Evolutionary conservation across 73 alveolate genomes (phyloP).

Genomic region (Breviolum minutum): DNA sequence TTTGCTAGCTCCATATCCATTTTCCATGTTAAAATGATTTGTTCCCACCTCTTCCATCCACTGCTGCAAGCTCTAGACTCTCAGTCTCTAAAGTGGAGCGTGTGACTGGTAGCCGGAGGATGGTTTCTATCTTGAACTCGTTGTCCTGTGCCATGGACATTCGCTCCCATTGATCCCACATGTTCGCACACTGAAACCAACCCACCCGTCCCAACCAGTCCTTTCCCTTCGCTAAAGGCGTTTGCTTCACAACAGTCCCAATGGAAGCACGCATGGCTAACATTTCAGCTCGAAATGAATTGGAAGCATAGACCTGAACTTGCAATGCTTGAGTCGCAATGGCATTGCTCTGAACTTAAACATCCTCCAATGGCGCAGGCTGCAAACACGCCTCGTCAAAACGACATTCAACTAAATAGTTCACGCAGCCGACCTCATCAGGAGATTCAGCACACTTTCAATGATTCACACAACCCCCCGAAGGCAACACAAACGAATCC

Average conservation of each 20-base stretch:
- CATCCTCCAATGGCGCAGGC: not conserved
- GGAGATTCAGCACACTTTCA: not conserved
- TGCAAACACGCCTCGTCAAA: constrained; percentile 35
- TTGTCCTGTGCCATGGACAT: not conserved
- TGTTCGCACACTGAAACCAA: not conserved
- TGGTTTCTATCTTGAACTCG: constrained; percentile 45
- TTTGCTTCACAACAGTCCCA: not conserved
- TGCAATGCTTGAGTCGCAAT: not conserved
- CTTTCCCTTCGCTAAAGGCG: not conserved
- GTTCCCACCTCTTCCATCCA: constrained; percentile 29
- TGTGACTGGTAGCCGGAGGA: constrained; percentile 76
- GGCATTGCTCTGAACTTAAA: not conserved
- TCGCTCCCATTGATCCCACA: not conserved
- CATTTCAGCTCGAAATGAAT: not conserved
- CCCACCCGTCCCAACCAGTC: not conserved
- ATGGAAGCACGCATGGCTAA: constrained; percentile 41
- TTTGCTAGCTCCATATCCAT: too few species aligned
- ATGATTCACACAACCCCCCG: too few species aligned
- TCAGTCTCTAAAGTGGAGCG: constrained; percentile 34
- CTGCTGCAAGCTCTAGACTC: constrained; percentile 37
- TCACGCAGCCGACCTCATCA: constrained; percentile 14
- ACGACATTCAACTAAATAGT: constrained; percentile 48
- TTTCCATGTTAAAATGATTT: not conserved
- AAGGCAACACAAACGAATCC: too few species aligned
- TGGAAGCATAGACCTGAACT: constrained; percentile 14